These are phyloP conservation scores for Boletus insuetus DNA, from an alignment of 768 basidiomycete genomes.

Conservation along the genomic window DNA sequence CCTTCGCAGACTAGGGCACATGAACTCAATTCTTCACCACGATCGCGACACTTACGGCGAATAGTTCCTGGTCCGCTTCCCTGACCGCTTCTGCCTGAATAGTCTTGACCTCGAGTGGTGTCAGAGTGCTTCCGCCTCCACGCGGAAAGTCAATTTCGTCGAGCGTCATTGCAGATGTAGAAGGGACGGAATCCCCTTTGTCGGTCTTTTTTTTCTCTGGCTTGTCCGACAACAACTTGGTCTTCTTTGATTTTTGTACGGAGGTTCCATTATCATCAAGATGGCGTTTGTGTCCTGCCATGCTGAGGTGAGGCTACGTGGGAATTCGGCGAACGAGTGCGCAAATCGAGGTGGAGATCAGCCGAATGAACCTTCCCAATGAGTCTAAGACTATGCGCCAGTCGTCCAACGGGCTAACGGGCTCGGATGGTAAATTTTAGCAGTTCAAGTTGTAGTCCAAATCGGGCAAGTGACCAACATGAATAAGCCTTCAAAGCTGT, in stretches of 20 bases:
- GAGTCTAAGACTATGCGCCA: neutral
- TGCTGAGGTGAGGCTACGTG: constrained; percentile 3
- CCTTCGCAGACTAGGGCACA: constrained; percentile 40
- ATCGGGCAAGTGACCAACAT: constrained; percentile 12
- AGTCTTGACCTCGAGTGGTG: constrained; percentile 84
- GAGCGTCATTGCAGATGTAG: constrained; percentile 39
- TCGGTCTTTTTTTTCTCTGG: constrained; percentile 22
- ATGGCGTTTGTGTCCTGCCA: constrained; percentile 58
- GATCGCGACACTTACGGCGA: constrained; percentile 46
- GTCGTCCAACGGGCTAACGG: too few relatives aligned
- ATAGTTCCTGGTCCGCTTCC: constrained; percentile 81
- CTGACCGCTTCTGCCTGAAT: constrained; percentile 79
- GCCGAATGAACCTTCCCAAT: neutral
- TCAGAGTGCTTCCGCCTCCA: constrained; percentile 88
- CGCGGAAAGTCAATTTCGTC: constrained; percentile 94
- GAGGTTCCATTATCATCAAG: constrained; percentile 50
- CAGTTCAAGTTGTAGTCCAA: neutral
- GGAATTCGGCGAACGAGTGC: neutral
- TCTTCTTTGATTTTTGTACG: constrained; percentile 57
- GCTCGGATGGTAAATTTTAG: constrained; percentile 11
- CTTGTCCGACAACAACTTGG: constrained; percentile 41
- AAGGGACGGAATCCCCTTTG: constrained; percentile 29
- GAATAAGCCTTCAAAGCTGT: neutral
- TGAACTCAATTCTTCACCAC: neutral
- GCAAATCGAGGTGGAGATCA: neutral